Evolutionary conservation across 768 basidiomycete species (phyloP), one percentile per base, ranked within the genome.

Genomic region (Mycena olivaceomarginata): DNA sequence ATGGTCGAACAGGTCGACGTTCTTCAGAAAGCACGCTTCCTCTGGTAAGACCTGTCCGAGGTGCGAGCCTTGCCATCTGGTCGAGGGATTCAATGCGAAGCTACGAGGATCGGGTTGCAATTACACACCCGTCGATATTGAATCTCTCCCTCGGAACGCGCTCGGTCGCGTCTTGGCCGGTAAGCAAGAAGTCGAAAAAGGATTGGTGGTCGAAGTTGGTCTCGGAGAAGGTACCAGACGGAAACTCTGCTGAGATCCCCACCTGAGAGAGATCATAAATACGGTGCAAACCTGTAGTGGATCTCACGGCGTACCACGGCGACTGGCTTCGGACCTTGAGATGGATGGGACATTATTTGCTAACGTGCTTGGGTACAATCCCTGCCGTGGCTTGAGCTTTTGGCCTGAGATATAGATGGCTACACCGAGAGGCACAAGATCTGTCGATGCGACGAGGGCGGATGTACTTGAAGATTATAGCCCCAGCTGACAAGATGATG

Each of bases 221-320:
- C 5, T 71, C 69, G 7, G 62, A 64, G 13, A 64, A 13, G 11
- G 69, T 72, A 20, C 87, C 88, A 57, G 83, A 83, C 2, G 88
- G 88, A n/a, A 89, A 82, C 73, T 87, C 84, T 25, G 84, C 84
- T 40, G 88, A 84, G 43, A 89, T 81, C 45, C 88, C 88, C 74
- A 88, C 84, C 67, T 69, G n/a, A 18, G 51, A 43, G 64, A 65
- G 41, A 2, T 64, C 45, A 46, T 65, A 41, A 46, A 43, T 25
- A 45, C 20, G n/a, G 43, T 43, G n/a, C 8, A 46, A 20, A n/a
- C 9, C 45, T 22, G 64, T 9, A 65, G 12, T 46, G 43, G 25
- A 65, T 65, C 10, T 40, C 22, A 22, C 6, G 18, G 64, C 64
- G n/a, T 65, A 65, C 64, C 64, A 65, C 64, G 13, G 64, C 64